These are phyloP conservation scores for Diaporthe batatas DNA, from an alignment of 2,329 filamentous ascomycete species.

Conservation along the genomic window DNA sequence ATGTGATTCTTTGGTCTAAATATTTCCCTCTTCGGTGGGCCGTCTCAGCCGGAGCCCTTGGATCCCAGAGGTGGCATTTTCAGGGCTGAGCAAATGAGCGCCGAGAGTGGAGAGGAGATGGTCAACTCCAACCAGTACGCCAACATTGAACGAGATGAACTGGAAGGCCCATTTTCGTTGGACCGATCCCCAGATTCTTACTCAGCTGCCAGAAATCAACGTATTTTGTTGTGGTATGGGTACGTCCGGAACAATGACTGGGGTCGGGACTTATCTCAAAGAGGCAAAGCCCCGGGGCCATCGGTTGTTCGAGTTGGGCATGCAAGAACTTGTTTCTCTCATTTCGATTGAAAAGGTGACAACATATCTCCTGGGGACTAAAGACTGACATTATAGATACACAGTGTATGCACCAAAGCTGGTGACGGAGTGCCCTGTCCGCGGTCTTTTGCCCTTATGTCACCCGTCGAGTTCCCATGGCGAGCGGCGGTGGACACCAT, in stretches of 20 bases:
- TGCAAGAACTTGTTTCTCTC: not conserved
- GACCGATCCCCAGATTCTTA: slow-evolving; percentile 1
- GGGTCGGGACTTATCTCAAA: slow-evolving; percentile 10
- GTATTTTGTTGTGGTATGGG: slow-evolving; percentile 12
- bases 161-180: not conserved
- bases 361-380: not conserved
- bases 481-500: slow-evolving; percentile 4
- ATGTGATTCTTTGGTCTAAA: slow-evolving; percentile 16
- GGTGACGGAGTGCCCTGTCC: not conserved
- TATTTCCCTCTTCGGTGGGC: not conserved
- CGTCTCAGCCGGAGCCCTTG: not conserved
- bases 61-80: not conserved
- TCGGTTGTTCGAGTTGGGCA: slow-evolving; percentile 3
- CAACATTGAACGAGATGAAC: too few species aligned
- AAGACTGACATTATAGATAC: not conserved
- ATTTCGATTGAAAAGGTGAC: too few species aligned
- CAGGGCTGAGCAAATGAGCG: not conserved
- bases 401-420: slow-evolving; percentile 2
- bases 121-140: slow-evolving; percentile 14
- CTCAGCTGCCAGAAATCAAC: slow-evolving; percentile 9
- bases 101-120: not conserved
- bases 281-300: not conserved
- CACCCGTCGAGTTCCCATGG: slow-evolving; percentile 18
- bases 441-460: slow-evolving; percentile 3
- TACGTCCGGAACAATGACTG: slow-evolving; percentile 16